These are phyloP conservation scores for Hsuehochloa calcarea DNA, from an alignment of 176 grass and related monocot species.

Conservation along the genomic window DNA sequence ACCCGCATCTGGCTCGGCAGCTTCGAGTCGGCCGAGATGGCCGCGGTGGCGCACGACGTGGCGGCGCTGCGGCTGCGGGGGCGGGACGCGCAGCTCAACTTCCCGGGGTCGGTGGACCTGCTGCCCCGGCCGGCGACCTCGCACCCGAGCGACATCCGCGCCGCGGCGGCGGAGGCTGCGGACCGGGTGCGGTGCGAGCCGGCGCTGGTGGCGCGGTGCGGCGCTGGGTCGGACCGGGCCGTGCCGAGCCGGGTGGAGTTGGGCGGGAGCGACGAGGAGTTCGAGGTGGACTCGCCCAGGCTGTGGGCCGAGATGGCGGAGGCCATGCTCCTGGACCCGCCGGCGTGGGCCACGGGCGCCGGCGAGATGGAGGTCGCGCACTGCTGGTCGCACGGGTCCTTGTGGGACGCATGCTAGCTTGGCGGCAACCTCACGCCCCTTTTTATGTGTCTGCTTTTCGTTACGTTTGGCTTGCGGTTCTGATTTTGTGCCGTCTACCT, in stretches of 20 bases:
- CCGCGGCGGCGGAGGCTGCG: conserved; percentile 58
- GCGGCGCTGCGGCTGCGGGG: conserved; percentile 66
- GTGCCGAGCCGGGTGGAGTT: not conserved
- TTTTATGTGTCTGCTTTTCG: not conserved
- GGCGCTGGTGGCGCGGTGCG: conserved; percentile 17
- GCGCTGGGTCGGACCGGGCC: no score
- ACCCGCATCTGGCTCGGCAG: conserved; percentile 84
- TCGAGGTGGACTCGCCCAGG: conserved; percentile 57
- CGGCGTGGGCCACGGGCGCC: conserved; percentile 40
- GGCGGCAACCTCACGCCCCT: not conserved
- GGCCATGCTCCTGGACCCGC: conserved; percentile 69
- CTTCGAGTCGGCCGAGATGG: conserved; percentile 87
- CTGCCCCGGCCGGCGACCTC: conserved; percentile 57
- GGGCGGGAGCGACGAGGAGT: conserved; percentile 48
- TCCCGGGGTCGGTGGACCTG: conserved; percentile 51
- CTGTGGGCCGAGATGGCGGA: conserved; percentile 77
- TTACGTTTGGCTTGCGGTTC: not conserved
- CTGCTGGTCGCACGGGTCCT: conserved; percentile 46
- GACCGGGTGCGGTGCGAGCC: conserved; percentile 46
- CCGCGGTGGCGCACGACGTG: conserved; percentile 81
- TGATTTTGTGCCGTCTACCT: not conserved
- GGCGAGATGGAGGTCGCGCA: conserved; percentile 28
- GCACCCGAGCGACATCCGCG: conserved; percentile 51
- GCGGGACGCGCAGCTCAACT: conserved; percentile 68
- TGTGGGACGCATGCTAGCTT: conserved; percentile 61